These are phyloP conservation scores for Eucalyptus curtisii DNA, from an alignment of 345 rosid species.

Conservation along the genomic window DNA sequence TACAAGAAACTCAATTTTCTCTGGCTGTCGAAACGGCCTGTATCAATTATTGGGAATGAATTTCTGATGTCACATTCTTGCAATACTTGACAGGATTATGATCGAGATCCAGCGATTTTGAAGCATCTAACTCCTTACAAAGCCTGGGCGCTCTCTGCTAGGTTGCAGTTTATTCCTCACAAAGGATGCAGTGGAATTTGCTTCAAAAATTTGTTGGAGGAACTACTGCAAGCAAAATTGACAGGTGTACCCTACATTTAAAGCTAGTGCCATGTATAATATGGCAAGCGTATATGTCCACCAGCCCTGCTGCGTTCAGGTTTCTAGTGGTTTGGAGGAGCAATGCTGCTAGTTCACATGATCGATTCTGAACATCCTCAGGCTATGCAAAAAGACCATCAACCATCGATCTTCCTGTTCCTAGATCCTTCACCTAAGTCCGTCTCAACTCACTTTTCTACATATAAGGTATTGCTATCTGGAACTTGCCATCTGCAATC, in stretches of 20 bases:
- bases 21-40: not conserved
- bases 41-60: not conserved
- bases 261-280: not conserved
- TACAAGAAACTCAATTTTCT: not conserved
- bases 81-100: constrained; percentile 40
- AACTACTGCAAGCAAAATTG: constrained; percentile 11
- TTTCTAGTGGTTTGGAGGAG: not conserved
- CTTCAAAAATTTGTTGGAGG: constrained; percentile 28
- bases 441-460: not conserved
- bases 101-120: constrained; percentile 61
- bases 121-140: constrained; percentile 29
- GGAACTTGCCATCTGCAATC: not conserved
- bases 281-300: not conserved
- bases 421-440: not conserved
- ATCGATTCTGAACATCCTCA: not conserved
- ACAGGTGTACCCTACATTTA: not conserved
- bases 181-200: constrained; percentile 15
- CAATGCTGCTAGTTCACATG: not conserved
- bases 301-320: not conserved
- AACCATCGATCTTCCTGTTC: not conserved
- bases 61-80: not conserved
- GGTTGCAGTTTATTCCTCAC: constrained; percentile 36
- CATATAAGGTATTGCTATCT: not conserved
- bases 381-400: not conserved
- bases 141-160: constrained; percentile 50